A percentile compares a stretch with the other conserved stretches of the same genome.
phyloP scores from a whole-genome alignment of 257 asterid genomes.

The Eucommia ulmoides region DNA sequence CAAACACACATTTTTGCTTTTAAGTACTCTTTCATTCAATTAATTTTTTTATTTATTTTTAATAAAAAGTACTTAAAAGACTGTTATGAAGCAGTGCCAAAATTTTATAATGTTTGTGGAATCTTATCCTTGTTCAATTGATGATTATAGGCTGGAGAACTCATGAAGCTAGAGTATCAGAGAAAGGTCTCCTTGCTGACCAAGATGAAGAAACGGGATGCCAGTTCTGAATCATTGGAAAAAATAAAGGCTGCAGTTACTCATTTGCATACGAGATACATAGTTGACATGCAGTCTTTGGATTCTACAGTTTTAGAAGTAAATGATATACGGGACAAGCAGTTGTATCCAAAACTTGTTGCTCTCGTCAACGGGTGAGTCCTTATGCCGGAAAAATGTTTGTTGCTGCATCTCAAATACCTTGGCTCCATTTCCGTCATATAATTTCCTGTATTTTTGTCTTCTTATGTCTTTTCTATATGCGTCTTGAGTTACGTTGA shows the following conservation, averaged over 20 bases:
- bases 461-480: not conserved
- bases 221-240: slow-evolving; percentile 75
- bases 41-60: no score
- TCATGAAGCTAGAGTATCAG: slow-evolving; percentile 81
- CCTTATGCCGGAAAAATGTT: slow-evolving; percentile 1
- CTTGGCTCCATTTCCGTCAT: not conserved
- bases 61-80: no score
- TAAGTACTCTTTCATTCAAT: no score
- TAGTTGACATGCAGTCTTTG: slow-evolving; percentile 94
- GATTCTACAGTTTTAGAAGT: slow-evolving; percentile 89
- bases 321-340: slow-evolving; percentile 86
- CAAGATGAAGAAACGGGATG: slow-evolving; percentile 69
- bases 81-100: no score
- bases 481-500: no score
- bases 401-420: not conserved
- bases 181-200: slow-evolving; percentile 60
- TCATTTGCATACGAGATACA: slow-evolving; percentile 87
- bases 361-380: slow-evolving; percentile 74
- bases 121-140: slow-evolving; percentile 2
- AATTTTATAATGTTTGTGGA: not conserved
- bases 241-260: slow-evolving; percentile 94
- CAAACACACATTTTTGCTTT: no score
- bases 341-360: slow-evolving; percentile 81
- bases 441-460: not conserved
- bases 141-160: slow-evolving; percentile 61